Percentiles rank a stretch among this genome's conserved stretches.
Evolutionary conservation across 345 rosid species (phyloP).

Genomic region (Pugionium dolabratum): DNA sequence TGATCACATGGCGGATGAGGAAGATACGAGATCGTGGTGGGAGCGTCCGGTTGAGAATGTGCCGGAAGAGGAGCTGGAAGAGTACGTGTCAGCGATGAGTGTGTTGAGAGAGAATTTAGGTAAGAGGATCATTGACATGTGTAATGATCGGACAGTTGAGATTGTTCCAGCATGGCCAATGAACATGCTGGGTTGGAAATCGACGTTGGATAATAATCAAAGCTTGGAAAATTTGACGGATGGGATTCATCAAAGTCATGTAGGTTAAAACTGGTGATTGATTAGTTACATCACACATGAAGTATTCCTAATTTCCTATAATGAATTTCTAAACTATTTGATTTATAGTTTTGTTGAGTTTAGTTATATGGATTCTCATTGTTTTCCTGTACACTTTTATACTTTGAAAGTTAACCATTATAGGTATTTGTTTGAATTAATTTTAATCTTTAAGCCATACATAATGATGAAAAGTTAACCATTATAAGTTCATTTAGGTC

Average conservation of each 20-base stretch:
- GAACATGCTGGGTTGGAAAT: constrained; percentile 31
- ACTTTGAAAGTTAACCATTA: background rate
- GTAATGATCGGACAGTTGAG: constrained; percentile 23
- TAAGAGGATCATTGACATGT: constrained; percentile 29
- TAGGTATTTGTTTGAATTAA: background rate
- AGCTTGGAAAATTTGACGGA: constrained; percentile 8
- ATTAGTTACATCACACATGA: background rate
- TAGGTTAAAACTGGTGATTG: constrained; percentile 28
- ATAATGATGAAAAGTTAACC: too few relatives aligned
- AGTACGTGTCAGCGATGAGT: constrained; percentile 30
- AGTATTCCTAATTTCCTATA: background rate
- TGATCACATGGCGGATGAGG: constrained; percentile 15
- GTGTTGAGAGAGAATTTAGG: constrained; percentile 31
- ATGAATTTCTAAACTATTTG: background rate
- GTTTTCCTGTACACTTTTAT: constrained; percentile 14
- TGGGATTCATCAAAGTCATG: constrained; percentile 3
- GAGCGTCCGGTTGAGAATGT: constrained; percentile 39
- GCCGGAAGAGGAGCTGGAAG: constrained; percentile 35
- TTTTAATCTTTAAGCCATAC: background rate
- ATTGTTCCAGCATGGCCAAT: constrained; percentile 28
- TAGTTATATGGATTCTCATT: constrained; percentile 20
- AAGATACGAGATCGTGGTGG: constrained; percentile 33
- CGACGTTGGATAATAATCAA: constrained; percentile 22
- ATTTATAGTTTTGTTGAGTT: constrained; percentile 1
- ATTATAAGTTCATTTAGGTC: too few relatives aligned